A percentile compares a stretch with the other conserved stretches of the same genome.
These are phyloP conservation scores for Diaporthe nobilis DNA, from an alignment of 2,329 filamentous ascomycete species.

Conservation along the genomic window DNA sequence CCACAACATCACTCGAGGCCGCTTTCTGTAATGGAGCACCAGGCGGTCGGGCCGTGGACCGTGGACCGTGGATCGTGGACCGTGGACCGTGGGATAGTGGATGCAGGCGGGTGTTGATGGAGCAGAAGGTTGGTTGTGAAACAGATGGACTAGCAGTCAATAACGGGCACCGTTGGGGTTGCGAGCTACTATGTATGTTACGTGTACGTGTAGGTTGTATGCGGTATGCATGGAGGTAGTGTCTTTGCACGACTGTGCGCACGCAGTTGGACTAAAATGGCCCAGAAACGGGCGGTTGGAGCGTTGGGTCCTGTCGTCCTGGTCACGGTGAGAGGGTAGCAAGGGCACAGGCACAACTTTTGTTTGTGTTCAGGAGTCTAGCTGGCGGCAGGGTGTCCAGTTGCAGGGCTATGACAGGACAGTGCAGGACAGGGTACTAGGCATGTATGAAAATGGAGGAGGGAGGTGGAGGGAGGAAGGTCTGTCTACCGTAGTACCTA, in stretches of 20 bases:
- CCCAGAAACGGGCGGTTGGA: slow-evolving; percentile 5
- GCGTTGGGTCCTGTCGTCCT: slow-evolving; percentile 9
- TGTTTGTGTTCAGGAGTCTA: slow-evolving; percentile 13
- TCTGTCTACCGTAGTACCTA: no score
- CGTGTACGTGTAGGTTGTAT: neutral
- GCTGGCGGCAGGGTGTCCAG: slow-evolving; percentile 7
- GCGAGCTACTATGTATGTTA: neutral
- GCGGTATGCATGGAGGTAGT: neutral
- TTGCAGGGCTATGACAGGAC: neutral
- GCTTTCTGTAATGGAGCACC: neutral
- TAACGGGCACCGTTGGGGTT: neutral
- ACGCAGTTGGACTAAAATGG: slow-evolving; percentile 8
- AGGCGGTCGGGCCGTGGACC: neutral
- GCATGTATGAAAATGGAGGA: neutral
- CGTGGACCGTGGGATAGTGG: neutral
- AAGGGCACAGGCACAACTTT: neutral
- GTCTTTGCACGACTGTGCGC: slow-evolving; percentile 12
- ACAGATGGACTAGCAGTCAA: neutral
- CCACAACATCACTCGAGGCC: slow-evolving; percentile 38
- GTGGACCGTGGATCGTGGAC: neutral
- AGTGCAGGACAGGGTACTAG: neutral
- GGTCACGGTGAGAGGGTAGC: slow-evolving; percentile 1
- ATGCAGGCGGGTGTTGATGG: neutral
- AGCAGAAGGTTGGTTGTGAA: slow-evolving; percentile 12
- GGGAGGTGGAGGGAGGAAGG: neutral